Evolutionary conservation across 352 stramenopile genomes (phyloP), one percentile per base, ranked within the genome.

Genomic region (Globisporangium takayamanum): DNA sequence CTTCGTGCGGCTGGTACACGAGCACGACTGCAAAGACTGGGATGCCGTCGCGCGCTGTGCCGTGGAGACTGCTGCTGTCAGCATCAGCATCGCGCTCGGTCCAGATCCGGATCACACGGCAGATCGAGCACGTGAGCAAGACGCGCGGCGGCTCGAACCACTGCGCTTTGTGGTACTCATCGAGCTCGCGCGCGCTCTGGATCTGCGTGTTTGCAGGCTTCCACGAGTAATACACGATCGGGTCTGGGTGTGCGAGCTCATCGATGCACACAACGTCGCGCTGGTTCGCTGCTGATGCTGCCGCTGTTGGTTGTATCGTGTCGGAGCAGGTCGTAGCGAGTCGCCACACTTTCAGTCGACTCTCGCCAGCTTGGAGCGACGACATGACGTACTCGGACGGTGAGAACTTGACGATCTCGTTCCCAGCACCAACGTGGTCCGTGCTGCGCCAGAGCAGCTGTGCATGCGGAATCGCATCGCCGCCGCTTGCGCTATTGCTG

Each of bases 191-290:
- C 0, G 64, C 70, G 2, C 77, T 74, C 47, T 76, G 76, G 52
- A 77, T 78, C 45, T 83, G 80, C 18, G 70, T 80, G 46, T 69
- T 83, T 5, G 84, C 72, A 4, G 82, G 81, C 69, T 90, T 94
- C 84, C 84, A 94, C 33, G 81, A 86, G 53, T 85, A 82, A 59
- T 89, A 92, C 26, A 84, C 78, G 36, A 94, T 75, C 15, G 72
- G 78, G n/a, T 89, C 74, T 1, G 71, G 60, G 48, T 94, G 84
- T 7, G 52, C 41, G 16, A 94, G 63, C 16, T 50, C 51, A 44
- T 93, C 68, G 16, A 78, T 57, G 33, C 60, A 52, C 30, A 69
- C 57, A n/a, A 76, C 62, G n/a, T 49, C 36, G 22, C 50, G 57
- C 25, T 28, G 20, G 11, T 49, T 22, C 26, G 22, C 54, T 25